Evolutionary conservation across 2,329 filamentous ascomycete genomes (phyloP).

Genomic region (Talaromyces albobiverticillius): DNA sequence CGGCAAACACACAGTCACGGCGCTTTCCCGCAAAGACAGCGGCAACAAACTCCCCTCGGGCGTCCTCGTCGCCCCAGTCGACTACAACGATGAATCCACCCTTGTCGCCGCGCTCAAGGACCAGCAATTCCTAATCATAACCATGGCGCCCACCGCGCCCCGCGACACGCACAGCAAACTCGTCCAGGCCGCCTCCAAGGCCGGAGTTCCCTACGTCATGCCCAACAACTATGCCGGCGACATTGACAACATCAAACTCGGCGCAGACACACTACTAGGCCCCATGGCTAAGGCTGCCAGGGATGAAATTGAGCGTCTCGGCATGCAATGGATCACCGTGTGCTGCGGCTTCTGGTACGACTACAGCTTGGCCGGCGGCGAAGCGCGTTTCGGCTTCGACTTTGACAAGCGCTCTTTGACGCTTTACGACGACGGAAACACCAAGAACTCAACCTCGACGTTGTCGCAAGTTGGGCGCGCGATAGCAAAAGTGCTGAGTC

Average conservation of each 20-base stretch:
- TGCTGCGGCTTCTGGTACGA: constrained; percentile 55
- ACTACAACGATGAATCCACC: constrained; percentile 48
- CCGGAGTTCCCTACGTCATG: constrained; percentile 55
- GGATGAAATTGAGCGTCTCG: constrained; percentile 35
- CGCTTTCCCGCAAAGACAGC: constrained; percentile 48
- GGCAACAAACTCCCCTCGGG: constrained; percentile 43
- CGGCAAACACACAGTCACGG: constrained; percentile 53
- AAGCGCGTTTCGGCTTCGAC: constrained; percentile 49
- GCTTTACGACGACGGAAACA: constrained; percentile 56
- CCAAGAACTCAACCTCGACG: constrained; percentile 57
- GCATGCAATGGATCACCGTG: constrained; percentile 45
- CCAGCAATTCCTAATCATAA: constrained; percentile 59
- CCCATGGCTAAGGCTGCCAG: constrained; percentile 16
- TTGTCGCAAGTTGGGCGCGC: constrained; percentile 56
- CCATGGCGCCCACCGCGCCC: constrained; percentile 45
- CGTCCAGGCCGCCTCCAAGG: constrained; percentile 54
- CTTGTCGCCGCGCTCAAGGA: constrained; percentile 51
- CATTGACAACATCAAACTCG: constrained; percentile 25
- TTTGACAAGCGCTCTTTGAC: constrained; percentile 42
- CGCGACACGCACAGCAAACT: constrained; percentile 46
- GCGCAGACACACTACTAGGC: constrained; percentile 37
- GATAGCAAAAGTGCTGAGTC: constrained; percentile 50
- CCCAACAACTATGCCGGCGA: constrained; percentile 48
- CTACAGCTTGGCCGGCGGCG: constrained; percentile 42
- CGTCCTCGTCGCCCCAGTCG: constrained; percentile 42